Evolutionary conservation across 2,329 filamentous ascomycete species (phyloP), one percentile per base, ranked within the genome.

Genomic region (Incumbomyces delicatus): DNA sequence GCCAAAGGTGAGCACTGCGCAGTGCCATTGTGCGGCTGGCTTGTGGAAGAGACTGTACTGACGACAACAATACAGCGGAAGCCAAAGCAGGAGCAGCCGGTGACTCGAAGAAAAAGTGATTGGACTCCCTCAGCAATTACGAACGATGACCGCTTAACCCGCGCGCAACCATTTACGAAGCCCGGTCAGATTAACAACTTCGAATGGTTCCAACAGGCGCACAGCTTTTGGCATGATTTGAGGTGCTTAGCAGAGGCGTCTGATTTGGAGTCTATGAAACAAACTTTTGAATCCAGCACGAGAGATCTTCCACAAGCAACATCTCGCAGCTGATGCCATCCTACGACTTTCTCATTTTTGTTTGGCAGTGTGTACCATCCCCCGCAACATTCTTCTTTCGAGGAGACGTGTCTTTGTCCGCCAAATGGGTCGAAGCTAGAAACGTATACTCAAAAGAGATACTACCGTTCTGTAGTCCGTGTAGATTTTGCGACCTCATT

Each of bases 51-150:
- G 30, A 34, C 14, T 14, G 36, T 50, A 31, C 22, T 49, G 36
- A 47, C 50, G 31, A 49, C 44, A n/a, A 17, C 30, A 39, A 16
- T 14, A 50, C 49, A 67, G 69, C 69, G 48, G 64, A 70, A 48
- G 68, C 68, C 45, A 66, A 63, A 30, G 49, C 14, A 10, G 62
- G 61, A 36, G 63, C 64, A 46, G 62, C 52, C 38, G 60, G 59
- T 44, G 55, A 29, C 38, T 53, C 49, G 7, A 62, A 62, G 55
- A 68, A 65, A 54, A 64, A 68, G 58, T 66, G 46, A 62, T 17
- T 35, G 12, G 6, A n/a, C 37, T 39, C 39, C 22, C 38, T 29
- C 11, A 14, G 22, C 12, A 18, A 18, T 31, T 12, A 8, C 12
- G 22, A 27, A n/a, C 2, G 32, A 11, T 27, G 6, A 32, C 13